Evolutionary conservation across 257 asterid genomes (phyloP), one percentile per base, ranked within the genome.

Genomic region (Striga asiatica): DNA sequence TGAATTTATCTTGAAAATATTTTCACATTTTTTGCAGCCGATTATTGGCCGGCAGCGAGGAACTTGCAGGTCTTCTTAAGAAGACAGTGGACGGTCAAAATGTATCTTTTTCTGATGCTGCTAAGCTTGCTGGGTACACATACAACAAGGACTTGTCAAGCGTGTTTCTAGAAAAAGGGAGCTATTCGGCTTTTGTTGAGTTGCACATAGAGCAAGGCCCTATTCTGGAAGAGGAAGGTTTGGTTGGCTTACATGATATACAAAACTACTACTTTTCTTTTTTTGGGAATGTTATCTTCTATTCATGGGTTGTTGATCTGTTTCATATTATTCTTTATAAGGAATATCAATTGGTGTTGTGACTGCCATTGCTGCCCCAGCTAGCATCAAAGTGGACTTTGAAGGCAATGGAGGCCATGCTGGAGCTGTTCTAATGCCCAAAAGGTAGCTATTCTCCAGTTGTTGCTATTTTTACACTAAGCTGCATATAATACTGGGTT

Each of bases 161-260:
- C 5, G 89, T 86, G 46, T 69, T 82, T 64, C 78, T 87, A 13
- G 62, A 69, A 64, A 76, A 78, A 38, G 95, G 94, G 64, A 84
- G 79, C 76, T 87, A 91, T 68, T 79, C 74, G 37, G 87, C 93
- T 45, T 87, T 87, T 54, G 55, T 87, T 10, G 94, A 91, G 68
- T 75, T 91, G 78, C 98, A 91, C 72, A 91, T 91, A 22, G 98
- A 91, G 81, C 98, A 87, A 81, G 98, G 97, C 69, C 97, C 98
- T 60, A 81, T 82, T 55, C 75, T 91, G 56, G 98, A 91, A 79
- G 88, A 82, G 61, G 95, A 84, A 87, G 98, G 98, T 91, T 65
- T 23, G 60, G 13, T 48, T 6, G 7, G 29, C 4, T 22, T 22
- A 2, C 41, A 37, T n/a, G 22, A 19, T 6, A 47, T 20, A 18